Conservation (phyloP, 2,329 filamentous ascomycete genomes). For the Phialophora macrospora region DNA sequence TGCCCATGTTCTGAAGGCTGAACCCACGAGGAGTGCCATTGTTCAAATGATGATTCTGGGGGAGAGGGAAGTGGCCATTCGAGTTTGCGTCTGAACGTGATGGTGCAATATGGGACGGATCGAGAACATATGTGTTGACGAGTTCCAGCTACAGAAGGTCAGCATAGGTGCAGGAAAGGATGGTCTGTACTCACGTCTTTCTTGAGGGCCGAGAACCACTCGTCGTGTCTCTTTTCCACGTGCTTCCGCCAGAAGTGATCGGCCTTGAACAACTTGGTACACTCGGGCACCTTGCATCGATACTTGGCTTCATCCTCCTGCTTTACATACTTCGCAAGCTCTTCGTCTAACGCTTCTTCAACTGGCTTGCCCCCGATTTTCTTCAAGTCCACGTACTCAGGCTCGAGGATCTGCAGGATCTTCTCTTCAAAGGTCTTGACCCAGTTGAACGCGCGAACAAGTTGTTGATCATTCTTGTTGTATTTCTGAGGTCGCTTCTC, state of each 20-base stretch:
- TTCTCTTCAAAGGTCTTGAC: constrained; percentile 99
- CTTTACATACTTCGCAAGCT: constrained; percentile 85
- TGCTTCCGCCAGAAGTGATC: constrained; percentile 98
- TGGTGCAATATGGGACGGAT: constrained; percentile 91
- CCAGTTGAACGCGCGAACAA: constrained; percentile 96
- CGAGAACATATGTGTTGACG: constrained; percentile 91
- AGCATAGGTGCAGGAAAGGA: constrained; percentile 39
- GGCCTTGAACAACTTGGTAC: constrained; percentile 95
- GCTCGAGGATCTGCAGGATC: constrained; percentile 87
- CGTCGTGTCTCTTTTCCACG: constrained; percentile 89
- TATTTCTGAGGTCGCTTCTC: constrained; percentile 73
- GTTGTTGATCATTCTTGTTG: constrained; percentile 84
- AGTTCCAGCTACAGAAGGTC: constrained; percentile 70
- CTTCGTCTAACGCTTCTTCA: constrained; percentile 85
- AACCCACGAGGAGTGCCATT: constrained; percentile 90
- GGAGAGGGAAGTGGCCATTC: constrained; percentile 90
- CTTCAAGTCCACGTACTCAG: constrained; percentile 80
- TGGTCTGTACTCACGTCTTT: constrained; percentile 70
- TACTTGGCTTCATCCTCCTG: constrained; percentile 98
- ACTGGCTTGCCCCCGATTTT: constrained; percentile 88
- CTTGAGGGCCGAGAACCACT: constrained; percentile 81
- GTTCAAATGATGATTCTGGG: constrained; percentile 70
- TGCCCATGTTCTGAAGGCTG: constrained; percentile 71
- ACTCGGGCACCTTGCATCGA: constrained; percentile 94
- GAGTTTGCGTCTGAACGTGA: constrained; percentile 92